Conservation (phyloP, 2,329 filamentous ascomycete species). For the Alternaria brassicicola region DNA sequence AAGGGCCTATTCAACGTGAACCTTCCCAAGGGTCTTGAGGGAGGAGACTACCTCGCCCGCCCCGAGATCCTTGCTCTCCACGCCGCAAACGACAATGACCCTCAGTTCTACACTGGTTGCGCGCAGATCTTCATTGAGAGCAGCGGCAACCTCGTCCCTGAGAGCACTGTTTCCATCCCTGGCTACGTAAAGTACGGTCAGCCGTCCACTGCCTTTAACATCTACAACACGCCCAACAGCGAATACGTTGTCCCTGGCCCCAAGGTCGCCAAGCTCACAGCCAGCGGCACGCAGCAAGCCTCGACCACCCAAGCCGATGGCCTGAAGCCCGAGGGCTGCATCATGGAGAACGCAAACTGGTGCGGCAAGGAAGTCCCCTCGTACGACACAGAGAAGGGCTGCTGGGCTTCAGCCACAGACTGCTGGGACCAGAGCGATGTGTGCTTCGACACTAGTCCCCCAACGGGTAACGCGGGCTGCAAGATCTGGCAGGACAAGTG, state of each 20-base stretch:
- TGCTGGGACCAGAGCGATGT: conserved; percentile 62
- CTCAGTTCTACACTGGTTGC: conserved; percentile 77
- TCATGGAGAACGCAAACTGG: conserved; percentile 75
- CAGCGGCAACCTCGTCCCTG: conserved; percentile 54
- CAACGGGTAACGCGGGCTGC: conserved; percentile 67
- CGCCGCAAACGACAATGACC: conserved; percentile 57
- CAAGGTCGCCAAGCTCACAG: conserved; percentile 56
- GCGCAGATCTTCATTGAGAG: conserved; percentile 71
- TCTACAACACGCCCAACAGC: conserved; percentile 58
- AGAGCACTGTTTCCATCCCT: conserved; percentile 68
- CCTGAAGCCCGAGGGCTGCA: conserved; percentile 61
- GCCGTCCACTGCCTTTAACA: conserved; percentile 66
- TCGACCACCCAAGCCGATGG: conserved; percentile 54
- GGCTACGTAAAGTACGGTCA: conserved; percentile 65
- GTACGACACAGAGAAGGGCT: conserved; percentile 63
- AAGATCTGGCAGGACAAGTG: conserved; percentile 69
- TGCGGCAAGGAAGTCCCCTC: conserved; percentile 66
- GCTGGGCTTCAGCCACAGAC: conserved; percentile 58
- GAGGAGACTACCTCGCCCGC: conserved; percentile 73
- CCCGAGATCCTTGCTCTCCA: conserved; percentile 74
- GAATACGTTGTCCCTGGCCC: conserved; percentile 65
- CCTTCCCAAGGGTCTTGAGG: conserved; percentile 65
- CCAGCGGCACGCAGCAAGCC: conserved; percentile 18
- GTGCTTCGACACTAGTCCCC: conserved; percentile 66
- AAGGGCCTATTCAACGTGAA: conserved; percentile 67